Evolutionary conservation across 495 filamentous ascomycete species (phyloP).

Genomic region (Aspergillus panamensis): DNA sequence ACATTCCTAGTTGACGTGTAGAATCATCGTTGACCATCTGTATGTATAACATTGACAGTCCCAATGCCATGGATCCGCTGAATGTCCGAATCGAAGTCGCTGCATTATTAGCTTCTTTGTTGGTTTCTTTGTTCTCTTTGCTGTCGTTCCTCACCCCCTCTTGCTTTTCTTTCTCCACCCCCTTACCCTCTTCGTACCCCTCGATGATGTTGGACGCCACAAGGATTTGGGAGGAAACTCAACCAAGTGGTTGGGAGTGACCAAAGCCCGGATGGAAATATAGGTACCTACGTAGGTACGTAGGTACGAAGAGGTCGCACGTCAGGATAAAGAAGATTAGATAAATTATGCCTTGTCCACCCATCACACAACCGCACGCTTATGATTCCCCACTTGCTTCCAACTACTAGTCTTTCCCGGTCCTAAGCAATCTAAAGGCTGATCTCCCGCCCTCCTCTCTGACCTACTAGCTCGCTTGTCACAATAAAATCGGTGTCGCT

Average conservation of each 20-base stretch:
- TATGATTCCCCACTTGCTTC: constrained; percentile 8
- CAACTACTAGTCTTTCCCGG: not conserved
- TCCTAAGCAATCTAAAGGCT: constrained; percentile 15
- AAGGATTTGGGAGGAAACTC: too few relatives aligned
- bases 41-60: constrained; percentile 19
- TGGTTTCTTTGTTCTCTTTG: constrained; percentile 11
- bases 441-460: constrained; percentile 21
- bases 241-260: too few relatives aligned
- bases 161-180: not conserved
- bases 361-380: not conserved
- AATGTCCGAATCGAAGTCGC: constrained; percentile 17
- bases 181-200: not conserved
- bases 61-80: constrained; percentile 19
- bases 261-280: too few relatives aligned
- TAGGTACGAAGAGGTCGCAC: too few relatives aligned
- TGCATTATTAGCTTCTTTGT: constrained; percentile 19
- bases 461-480: not conserved
- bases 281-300: too few relatives aligned
- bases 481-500: not conserved
- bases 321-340: too few relatives aligned
- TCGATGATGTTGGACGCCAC: too few relatives aligned
- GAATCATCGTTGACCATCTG: constrained; percentile 14
- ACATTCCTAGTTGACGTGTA: constrained; percentile 22
- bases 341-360: not conserved
- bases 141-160: not conserved